Base-by-base conservation (phyloP, 495 filamentous ascomycete genomes). In the Aspergillus hancockii region DNA sequence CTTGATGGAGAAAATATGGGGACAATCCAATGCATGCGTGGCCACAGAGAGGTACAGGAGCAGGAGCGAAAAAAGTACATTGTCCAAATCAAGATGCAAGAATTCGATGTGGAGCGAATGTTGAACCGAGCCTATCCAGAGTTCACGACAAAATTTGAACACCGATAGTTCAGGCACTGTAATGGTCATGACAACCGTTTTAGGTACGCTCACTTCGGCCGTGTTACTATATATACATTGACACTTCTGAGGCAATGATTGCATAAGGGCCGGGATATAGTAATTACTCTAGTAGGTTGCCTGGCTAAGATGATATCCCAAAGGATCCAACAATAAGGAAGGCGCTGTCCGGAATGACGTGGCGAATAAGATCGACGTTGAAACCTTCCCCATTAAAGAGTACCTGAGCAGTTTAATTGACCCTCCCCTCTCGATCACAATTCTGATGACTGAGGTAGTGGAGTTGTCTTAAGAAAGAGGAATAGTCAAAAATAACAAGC, bases 301-400 rank as follows among this genome's bases (percentile, higher is more conserved):
- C 21, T 38, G 14, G n/a, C 31, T n/a, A 22, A 52, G 34, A 34
- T 3, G n/a, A 38, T 22, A 28, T 38, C 12, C 18, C 16, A 21
- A 18, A 19, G 8, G 19, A 19, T 23, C 6, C 43, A 47, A 23
- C 43, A 22, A 47, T 16, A 22, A 47, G 13, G 43, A 47, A 47
- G 13, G 40, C 40, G 8, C n/a, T 41, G 16, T 41, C 38, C 38
- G 16, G 16, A 31, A 55, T 58, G 47, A 53, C 58, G 52, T 54
- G 49, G 59, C 47, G 54, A 52, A 52, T 14, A 18, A 18, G 59
- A 62, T 62, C 59, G 40, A 57, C 59, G 18, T 49, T 25, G 21
- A n/a, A 9, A 41, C 54, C 55, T 62, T 25, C 59, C 59, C 46
- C 38, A 62, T 57, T 43, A 21, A 45, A 47, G 3, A 13, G 21